phyloP scores from a whole-genome alignment of 352 stramenopile genomes.

The Thalassiosira mediterranea region DNA sequence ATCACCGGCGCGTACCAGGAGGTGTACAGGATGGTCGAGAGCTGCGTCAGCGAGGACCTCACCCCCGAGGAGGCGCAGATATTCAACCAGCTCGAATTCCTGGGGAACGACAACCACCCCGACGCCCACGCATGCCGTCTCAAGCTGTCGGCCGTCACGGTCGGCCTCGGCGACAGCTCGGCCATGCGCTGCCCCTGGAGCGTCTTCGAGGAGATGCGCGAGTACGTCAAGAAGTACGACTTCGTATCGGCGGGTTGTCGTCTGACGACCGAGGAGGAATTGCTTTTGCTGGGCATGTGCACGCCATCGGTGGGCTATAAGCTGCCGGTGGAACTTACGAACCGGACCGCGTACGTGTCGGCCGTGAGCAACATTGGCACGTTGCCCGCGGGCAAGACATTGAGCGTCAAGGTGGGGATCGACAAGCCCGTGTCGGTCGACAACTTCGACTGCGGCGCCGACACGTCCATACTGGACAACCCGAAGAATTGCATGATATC shows the following conservation, averaged over 20 bases:
- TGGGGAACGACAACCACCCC: slow-evolving; percentile 93
- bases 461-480: slow-evolving; percentile 84
- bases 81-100: slow-evolving; percentile 94
- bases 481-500: slow-evolving; percentile 84
- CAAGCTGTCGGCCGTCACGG: slow-evolving; percentile 87
- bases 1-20: slow-evolving; percentile 93
- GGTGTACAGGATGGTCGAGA: slow-evolving; percentile 95
- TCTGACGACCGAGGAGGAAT: slow-evolving; percentile 93
- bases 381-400: slow-evolving; percentile 77
- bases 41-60: slow-evolving; percentile 96
- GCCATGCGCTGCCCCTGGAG: slow-evolving; percentile 91
- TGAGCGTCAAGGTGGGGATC: slow-evolving; percentile 81
- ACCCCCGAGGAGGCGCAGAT: slow-evolving; percentile 95
- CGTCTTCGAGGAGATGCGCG: slow-evolving; percentile 83
- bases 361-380: slow-evolving; percentile 86
- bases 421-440: slow-evolving; percentile 80
- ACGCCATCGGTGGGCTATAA: slow-evolving; percentile 61
- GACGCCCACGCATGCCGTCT: slow-evolving; percentile 95
- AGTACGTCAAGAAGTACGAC: slow-evolving; percentile 89
- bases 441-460: slow-evolving; percentile 82
- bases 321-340: slow-evolving; percentile 76
- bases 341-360: slow-evolving; percentile 83
- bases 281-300: slow-evolving; percentile 88
- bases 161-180: slow-evolving; percentile 86
- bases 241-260: slow-evolving; percentile 92